These are phyloP conservation scores for Suillus subluteus DNA, from an alignment of 768 basidiomycete genomes.

Conservation along the genomic window DNA sequence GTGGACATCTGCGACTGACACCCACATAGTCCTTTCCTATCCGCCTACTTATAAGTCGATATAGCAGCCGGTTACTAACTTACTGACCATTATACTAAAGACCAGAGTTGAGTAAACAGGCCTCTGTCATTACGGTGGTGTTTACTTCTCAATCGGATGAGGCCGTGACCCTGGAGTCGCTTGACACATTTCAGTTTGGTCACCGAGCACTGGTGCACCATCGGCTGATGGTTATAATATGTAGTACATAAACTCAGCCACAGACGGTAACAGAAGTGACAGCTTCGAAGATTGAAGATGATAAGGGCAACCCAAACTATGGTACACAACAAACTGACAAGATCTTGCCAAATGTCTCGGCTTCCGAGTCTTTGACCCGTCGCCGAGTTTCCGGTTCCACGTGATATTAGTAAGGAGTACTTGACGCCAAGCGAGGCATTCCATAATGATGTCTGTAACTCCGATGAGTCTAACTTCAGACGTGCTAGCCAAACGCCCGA, in stretches of 20 bases:
- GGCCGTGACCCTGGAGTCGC: background rate
- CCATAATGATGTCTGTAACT: too few relatives aligned
- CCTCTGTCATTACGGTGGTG: background rate
- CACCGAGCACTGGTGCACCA: background rate
- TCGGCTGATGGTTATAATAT: background rate
- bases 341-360: background rate
- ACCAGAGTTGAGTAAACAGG: background rate
- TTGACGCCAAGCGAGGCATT: too few relatives aligned
- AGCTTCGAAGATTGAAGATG: background rate
- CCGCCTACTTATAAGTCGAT: background rate
- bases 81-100: background rate
- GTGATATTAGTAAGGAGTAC: background rate
- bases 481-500: too few relatives aligned
- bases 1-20: background rate
- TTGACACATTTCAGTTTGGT: background rate
- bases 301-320: background rate
- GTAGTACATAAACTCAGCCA: background rate
- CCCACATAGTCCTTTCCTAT: background rate
- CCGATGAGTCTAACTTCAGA: too few relatives aligned
- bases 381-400: background rate
- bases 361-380: background rate
- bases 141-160: background rate
- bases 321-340: background rate
- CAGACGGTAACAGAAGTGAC: background rate
- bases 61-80: background rate